Evolutionary conservation across 495 filamentous ascomycete species (phyloP), one percentile per base, ranked within the genome.

Genomic region (Tuber umbilicatum): DNA sequence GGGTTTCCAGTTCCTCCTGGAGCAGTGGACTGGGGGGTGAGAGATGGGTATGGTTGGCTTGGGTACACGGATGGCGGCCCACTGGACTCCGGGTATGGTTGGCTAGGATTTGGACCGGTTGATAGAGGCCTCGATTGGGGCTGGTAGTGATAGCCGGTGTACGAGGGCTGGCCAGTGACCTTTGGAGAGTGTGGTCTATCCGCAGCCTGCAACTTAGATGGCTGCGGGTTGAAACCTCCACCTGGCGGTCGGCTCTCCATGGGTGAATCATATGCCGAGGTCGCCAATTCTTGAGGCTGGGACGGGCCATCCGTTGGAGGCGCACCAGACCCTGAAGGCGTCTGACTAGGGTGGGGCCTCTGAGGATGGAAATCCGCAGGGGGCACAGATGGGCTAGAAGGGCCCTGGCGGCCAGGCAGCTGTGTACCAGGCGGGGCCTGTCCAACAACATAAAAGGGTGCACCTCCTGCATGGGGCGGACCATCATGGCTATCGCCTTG

Each of bases 221-320:
- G n/a, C 41, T 75, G 72, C 27, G 79, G 72, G 69, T 81, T 77
- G 47, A 78, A 79, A 35, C 69, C 50, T 45, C 68, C 73, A 43
- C 75, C 70, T 6, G 73, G 41, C 68, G 76, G 87, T 70, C 87
- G 87, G 60, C 86, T 84, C 43, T 89, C 90, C 55, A 92, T 87
- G 31, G 93, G 93, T 9, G 91, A 92, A 80, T 94, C 91, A 77
- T 95, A 96, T 17, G 89, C 88, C 9, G 91, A 91, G n/a, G 93
- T 93, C 43, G 91, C 91, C 60, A 96, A 85, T 85, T 96, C 93
- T 83, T 94, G 93, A 1, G 93, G 92, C 68, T 89, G 74, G 76
- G 83, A 78, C 92, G 92, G 69, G 89, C 92, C 76, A 90, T 93
- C 82, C 5, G 42, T 80, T 91, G 89, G 6, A 90, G 91, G 40